These are phyloP conservation scores for Populus euphratica DNA, from an alignment of 345 rosid species.

Conservation along the genomic window DNA sequence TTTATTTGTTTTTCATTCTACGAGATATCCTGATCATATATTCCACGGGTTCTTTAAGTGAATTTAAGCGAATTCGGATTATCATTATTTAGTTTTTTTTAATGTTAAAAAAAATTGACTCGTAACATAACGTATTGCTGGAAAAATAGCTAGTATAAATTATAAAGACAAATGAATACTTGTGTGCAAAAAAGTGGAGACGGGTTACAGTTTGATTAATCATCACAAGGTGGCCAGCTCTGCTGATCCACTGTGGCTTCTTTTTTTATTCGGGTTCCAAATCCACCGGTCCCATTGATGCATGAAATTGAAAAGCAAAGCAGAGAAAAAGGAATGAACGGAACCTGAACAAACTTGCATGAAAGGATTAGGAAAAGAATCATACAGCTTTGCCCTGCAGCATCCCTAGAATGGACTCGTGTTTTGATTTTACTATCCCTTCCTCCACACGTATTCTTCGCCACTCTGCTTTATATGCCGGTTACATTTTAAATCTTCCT, in stretches of 20 bases:
- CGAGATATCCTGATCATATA: too few species aligned
- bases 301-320: neutral
- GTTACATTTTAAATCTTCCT: neutral
- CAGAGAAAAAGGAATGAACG: neutral
- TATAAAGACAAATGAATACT: neutral
- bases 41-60: too few species aligned
- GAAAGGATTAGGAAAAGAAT: slow-evolving; percentile 50
- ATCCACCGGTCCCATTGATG: neutral
- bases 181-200: neutral
- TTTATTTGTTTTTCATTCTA: too few species aligned
- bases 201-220: neutral
- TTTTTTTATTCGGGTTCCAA: neutral
- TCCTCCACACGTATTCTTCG: slow-evolving; percentile 46
- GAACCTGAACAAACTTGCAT: slow-evolving; percentile 46
- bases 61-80: too few species aligned
- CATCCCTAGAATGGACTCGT: neutral
- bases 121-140: too few species aligned
- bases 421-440: slow-evolving; percentile 6
- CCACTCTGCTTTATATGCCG: slow-evolving; percentile 20
- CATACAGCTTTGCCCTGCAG: slow-evolving; percentile 22
- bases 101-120: too few species aligned
- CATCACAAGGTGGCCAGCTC: neutral
- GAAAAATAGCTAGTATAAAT: too few species aligned
- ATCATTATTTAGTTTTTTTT: too few species aligned
- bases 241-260: neutral